Evolutionary conservation across 371 early-diverging fungal species (phyloP).

Genomic region (Thermomucor indicae-seudaticae): DNA sequence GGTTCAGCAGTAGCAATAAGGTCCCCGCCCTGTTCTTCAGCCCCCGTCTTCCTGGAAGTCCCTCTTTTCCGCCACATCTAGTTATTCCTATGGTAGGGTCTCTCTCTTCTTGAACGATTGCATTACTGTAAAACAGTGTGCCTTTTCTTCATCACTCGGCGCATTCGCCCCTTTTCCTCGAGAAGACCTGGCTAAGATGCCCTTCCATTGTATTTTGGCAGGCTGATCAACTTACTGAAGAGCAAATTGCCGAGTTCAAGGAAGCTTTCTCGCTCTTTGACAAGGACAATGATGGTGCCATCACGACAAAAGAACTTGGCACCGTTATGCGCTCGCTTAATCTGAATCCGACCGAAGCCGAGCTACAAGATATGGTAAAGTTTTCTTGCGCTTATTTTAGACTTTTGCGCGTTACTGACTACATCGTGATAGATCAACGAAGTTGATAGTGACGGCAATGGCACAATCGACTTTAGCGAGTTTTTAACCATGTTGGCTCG

Average conservation of each 20-base stretch:
- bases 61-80: not conserved
- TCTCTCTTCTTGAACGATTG: too few species aligned
- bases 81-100: too few species aligned
- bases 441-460: slow-evolving; percentile 91
- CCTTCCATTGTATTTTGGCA: slow-evolving; percentile 11
- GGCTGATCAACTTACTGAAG: slow-evolving; percentile 91
- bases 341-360: slow-evolving; percentile 79
- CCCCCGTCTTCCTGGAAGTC: not conserved
- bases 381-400: not conserved
- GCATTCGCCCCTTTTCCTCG: too few species aligned
- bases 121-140: too few species aligned
- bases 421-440: slow-evolving; percentile 63
- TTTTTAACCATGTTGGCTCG: slow-evolving; percentile 91
- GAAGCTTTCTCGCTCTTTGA: slow-evolving; percentile 38
- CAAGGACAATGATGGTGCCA: slow-evolving; percentile 88
- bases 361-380: slow-evolving; percentile 72
- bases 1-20: too few species aligned
- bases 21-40: too few species aligned
- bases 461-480: slow-evolving; percentile 90
- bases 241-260: slow-evolving; percentile 83
- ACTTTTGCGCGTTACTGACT: not conserved
- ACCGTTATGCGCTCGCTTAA: slow-evolving; percentile 91
- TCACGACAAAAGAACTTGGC: slow-evolving; percentile 83
- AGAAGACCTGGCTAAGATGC: too few species aligned
- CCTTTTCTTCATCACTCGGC: too few species aligned